A percentile compares a stretch with the other conserved stretches of the same genome.
Evolutionary conservation across 768 basidiomycete species (phyloP).

Genomic region (Russula virescens): DNA sequence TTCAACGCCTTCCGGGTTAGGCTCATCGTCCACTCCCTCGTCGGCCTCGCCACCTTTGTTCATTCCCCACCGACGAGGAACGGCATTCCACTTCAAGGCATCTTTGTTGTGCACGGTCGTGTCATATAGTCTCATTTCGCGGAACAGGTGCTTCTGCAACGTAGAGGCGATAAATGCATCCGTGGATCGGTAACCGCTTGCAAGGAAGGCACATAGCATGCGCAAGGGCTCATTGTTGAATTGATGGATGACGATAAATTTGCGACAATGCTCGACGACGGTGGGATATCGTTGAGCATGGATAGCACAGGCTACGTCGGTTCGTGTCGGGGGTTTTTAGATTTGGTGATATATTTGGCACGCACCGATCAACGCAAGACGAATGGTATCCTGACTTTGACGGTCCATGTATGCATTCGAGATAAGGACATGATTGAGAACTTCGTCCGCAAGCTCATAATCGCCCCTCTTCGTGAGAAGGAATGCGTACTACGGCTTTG

Average conservation of each 20-base stretch:
- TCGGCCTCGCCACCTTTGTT: slow-evolving; percentile 39
- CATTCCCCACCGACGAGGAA: slow-evolving; percentile 53
- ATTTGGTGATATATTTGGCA: slow-evolving; percentile 1
- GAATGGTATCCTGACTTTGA: slow-evolving; percentile 61
- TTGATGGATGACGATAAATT: slow-evolving; percentile 68
- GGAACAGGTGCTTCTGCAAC: slow-evolving; percentile 76
- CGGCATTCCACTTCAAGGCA: slow-evolving; percentile 52
- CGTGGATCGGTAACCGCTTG: slow-evolving; percentile 61
- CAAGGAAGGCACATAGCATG: slow-evolving; percentile 66
- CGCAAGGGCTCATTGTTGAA: slow-evolving; percentile 85
- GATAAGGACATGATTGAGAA: slow-evolving; percentile 65
- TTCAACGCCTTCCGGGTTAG: slow-evolving; percentile 24
- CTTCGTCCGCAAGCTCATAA: slow-evolving; percentile 63
- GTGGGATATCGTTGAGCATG: slow-evolving; percentile 46
- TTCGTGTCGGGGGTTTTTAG: not conserved
- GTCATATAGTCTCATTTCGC: slow-evolving; percentile 71
- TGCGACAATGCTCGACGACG: slow-evolving; percentile 71
- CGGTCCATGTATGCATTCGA: slow-evolving; percentile 69
- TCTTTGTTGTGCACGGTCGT: slow-evolving; percentile 59
- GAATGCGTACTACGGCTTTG: slow-evolving; percentile 61
- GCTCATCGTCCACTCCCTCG: slow-evolving; percentile 39
- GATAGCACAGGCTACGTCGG: slow-evolving; percentile 63
- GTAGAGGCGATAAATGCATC: slow-evolving; percentile 71
- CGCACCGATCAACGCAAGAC: slow-evolving; percentile 73
- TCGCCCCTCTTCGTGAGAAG: slow-evolving; percentile 57